Base-by-base conservation (phyloP, 352 stramenopile genomes). In the Pythium biforme region DNA sequence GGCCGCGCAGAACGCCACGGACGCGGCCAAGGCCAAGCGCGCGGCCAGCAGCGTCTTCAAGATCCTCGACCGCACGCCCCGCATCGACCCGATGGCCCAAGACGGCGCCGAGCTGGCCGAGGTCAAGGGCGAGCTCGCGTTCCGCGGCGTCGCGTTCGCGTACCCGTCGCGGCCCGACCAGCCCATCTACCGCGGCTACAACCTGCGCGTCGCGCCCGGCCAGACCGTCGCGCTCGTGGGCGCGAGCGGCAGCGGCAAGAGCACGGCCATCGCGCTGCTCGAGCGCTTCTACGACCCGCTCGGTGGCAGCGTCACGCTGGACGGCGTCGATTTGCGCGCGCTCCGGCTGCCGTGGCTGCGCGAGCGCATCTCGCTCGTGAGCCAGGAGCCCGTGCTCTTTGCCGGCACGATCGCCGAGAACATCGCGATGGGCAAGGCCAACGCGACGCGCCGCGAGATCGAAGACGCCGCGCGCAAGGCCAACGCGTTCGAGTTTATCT, bases 401-500 rank as follows among this genome's bases (percentile, higher is more conserved):
- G 60, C 64, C 12, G 59, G 56, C 10, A 64, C 70, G 22, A 74
- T 82, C 37, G 55, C 62, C 40, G 64, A 81, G 5, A 82, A 82
- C 55, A 81, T 82, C 66, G 52, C 62, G 8, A 80, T 88, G 46
- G 87, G 83, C 25, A 73, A 73, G 20, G 61, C 58, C 4, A 47
- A 63, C 49, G 79, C 74, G 11, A 85, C 74, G 1, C 55, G 73
- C 25, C 70, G 89, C 14, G 61, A 96, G 59, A 74, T 97, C 34
- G 68, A 78, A 20, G 37, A 81, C 20, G 91, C 89, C n/a, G 88
- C 89, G 1, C 79, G 73, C 51, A 66, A 88, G 33, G 90, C 92
- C 23, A 97, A 96, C 70, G 88, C 88, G 0, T 67, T 94, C 68
- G 72, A 81, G 52, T 98, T 97, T 58, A 95, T 97, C 74, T 67